phyloP scores from a whole-genome alignment of 495 filamentous ascomycete species.

The Evansstolkia leycettana region DNA sequence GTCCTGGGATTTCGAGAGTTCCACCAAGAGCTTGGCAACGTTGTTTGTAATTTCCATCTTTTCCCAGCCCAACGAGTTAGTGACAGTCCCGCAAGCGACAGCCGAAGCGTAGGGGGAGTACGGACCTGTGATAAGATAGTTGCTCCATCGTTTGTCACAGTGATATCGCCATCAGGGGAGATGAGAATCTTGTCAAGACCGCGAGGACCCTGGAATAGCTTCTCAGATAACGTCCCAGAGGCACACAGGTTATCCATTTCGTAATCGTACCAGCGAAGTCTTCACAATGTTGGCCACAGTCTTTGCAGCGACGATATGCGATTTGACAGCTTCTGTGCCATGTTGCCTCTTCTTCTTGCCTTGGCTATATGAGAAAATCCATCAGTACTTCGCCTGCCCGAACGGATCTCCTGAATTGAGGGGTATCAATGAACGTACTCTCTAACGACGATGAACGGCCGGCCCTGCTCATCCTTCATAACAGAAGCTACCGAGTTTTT shows the following conservation, averaged over 20 bases:
- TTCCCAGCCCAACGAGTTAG: slow-evolving; percentile 8
- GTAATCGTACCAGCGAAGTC: slow-evolving; percentile 58
- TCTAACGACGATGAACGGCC: slow-evolving; percentile 96
- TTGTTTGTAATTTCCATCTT: slow-evolving; percentile 98
- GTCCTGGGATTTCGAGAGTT: slow-evolving; percentile 98
- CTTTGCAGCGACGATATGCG: slow-evolving; percentile 89
- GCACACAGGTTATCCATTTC: neutral
- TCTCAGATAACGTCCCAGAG: too few relatives aligned
- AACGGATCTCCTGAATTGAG: neutral
- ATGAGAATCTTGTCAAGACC: slow-evolving; percentile 99
- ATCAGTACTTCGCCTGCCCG: slow-evolving; percentile 4
- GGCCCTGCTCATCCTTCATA: slow-evolving; percentile 86
- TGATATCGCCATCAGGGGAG: slow-evolving; percentile 97
- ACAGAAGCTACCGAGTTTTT: slow-evolving; percentile 45
- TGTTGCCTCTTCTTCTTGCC: slow-evolving; percentile 96
- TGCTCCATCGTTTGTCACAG: slow-evolving; percentile 96
- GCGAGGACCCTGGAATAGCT: slow-evolving; percentile 56
- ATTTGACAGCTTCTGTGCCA: slow-evolving; percentile 93
- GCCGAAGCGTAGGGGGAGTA: slow-evolving; percentile 2
- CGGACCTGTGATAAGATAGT: slow-evolving; percentile 81
- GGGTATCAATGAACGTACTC: slow-evolving; percentile 67
- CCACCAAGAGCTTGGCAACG: slow-evolving; percentile 90
- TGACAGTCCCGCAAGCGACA: slow-evolving; percentile 1
- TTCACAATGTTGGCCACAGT: slow-evolving; percentile 97
- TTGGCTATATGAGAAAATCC: slow-evolving; percentile 46